These are phyloP conservation scores for Trichoderma sp. DNA, from an alignment of 2,329 filamentous ascomycete species.

Conservation along the genomic window DNA sequence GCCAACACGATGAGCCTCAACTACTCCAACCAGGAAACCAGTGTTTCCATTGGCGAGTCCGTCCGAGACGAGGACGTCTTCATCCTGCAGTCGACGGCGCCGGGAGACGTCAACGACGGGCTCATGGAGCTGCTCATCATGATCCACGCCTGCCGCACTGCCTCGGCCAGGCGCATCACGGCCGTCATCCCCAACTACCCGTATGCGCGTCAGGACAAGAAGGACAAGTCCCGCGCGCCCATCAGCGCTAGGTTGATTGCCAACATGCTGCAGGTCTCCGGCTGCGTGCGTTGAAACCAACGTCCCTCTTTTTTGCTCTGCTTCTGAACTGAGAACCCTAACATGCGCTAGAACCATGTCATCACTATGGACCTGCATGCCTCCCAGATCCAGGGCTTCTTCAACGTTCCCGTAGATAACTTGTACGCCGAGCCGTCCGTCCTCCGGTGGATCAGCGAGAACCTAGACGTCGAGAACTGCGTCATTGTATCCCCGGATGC, in stretches of 20 bases:
- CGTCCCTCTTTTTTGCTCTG: conserved; percentile 14
- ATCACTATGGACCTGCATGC: conserved; percentile 97
- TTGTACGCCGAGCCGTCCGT: conserved; percentile 94
- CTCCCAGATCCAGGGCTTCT: conserved; percentile 93
- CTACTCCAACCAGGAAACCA: conserved; percentile 85
- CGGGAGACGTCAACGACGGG: conserved; percentile 95
- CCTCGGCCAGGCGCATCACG: conserved; percentile 81
- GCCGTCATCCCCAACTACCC: conserved; percentile 96
- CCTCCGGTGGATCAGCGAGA: conserved; percentile 86
- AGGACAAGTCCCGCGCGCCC: conserved; percentile 89
- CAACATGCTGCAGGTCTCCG: conserved; percentile 95
- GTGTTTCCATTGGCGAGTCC: conserved; percentile 92
- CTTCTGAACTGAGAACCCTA: conserved; percentile 14
- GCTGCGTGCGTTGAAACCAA: conserved; percentile 56
- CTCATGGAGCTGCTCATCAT: conserved; percentile 98
- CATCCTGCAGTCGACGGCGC: conserved; percentile 91
- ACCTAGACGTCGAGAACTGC: conserved; percentile 77
- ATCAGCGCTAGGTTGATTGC: conserved; percentile 95
- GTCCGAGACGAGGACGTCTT: conserved; percentile 98
- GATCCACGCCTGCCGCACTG: conserved; percentile 83
- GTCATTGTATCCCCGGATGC: conserved; percentile 96
- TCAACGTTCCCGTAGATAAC: conserved; percentile 76
- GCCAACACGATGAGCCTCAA: conserved; percentile 80
- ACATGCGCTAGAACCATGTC: conserved; percentile 51
- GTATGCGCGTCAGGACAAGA: conserved; percentile 96